Evolutionary conservation across 2,329 filamentous ascomycete species (phyloP).

Genomic region (Xylaria sp.): DNA sequence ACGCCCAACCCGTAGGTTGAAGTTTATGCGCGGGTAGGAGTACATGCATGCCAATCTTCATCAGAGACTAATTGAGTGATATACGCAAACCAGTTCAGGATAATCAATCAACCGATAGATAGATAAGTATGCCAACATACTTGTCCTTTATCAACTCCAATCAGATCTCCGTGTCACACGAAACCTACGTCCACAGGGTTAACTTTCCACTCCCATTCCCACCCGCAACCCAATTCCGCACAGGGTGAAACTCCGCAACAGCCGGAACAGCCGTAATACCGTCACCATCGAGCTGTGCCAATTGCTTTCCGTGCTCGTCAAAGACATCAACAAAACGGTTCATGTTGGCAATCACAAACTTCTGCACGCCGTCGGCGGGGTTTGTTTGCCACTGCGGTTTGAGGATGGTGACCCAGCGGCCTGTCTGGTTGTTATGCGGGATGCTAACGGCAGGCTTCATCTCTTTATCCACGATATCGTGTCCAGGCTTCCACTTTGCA

Average conservation of each 20-base stretch:
- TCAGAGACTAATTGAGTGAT: not conserved
- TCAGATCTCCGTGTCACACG: not conserved
- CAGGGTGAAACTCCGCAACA: conserved; percentile 89
- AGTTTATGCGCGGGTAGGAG: no score
- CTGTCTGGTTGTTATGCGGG: conserved; percentile 94
- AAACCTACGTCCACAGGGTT: conserved; percentile 80
- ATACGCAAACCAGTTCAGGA: not conserved
- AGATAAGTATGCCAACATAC: not conserved
- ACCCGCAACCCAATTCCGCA: conserved; percentile 88
- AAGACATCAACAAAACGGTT: conserved; percentile 96
- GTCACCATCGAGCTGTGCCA: conserved; percentile 88
- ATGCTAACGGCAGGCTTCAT: conserved; percentile 78
- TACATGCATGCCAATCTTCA: not conserved
- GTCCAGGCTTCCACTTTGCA: conserved; percentile 66
- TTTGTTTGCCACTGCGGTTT: conserved; percentile 89
- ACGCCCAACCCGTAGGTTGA: no score
- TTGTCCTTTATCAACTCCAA: not conserved
- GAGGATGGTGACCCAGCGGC: conserved; percentile 86
- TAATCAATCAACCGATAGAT: not conserved
- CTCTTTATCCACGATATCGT: conserved; percentile 66
- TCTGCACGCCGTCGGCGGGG: conserved; percentile 81
- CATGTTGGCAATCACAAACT: conserved; percentile 96
- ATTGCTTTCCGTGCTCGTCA: conserved; percentile 81
- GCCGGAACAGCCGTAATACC: conserved; percentile 95
- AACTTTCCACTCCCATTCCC: conserved; percentile 93